Conservation (phyloP, 1,139 yeast genomes). For the Candida tetrigidarum region DNA sequence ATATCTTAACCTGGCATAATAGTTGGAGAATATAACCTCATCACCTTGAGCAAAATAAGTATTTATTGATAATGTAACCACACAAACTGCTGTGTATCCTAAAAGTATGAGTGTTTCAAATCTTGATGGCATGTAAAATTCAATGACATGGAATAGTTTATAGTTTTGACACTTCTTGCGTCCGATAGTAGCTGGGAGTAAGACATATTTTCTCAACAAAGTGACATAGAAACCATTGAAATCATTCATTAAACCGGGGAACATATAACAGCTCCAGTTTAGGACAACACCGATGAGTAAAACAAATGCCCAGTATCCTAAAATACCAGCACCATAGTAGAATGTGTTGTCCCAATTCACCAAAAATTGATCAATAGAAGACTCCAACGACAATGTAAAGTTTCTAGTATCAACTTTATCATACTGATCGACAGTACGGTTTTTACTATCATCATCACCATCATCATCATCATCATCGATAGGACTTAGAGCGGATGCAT, state of each 20-base stretch:
- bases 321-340: slow-evolving; percentile 51
- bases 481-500: slow-evolving; percentile 20
- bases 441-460: slow-evolving; percentile 21
- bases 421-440: neutral
- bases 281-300: slow-evolving; percentile 41
- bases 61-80: slow-evolving; percentile 39
- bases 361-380: slow-evolving; percentile 24
- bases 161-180: slow-evolving; percentile 19
- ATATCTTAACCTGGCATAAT: slow-evolving; percentile 29
- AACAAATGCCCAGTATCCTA: slow-evolving; percentile 53
- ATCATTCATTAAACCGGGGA: slow-evolving; percentile 25
- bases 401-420: neutral
- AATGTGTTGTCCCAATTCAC: slow-evolving; percentile 42
- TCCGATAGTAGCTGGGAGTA: slow-evolving; percentile 45
- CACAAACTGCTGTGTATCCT: slow-evolving; percentile 46
- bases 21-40: slow-evolving; percentile 21
- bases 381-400: slow-evolving; percentile 9
- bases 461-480: too few species aligned
- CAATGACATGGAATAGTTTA: slow-evolving; percentile 25
- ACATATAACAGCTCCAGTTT: slow-evolving; percentile 40
- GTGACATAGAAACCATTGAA: slow-evolving; percentile 33
- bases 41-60: slow-evolving; percentile 23
- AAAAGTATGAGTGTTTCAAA: slow-evolving; percentile 51
- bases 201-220: slow-evolving; percentile 36
- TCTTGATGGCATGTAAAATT: slow-evolving; percentile 57